Percentiles rank a stretch among this genome's conserved stretches.
Evolutionary conservation across 2,329 filamentous ascomycete genomes (phyloP).

Genomic region (Helicocarpus griseus): DNA sequence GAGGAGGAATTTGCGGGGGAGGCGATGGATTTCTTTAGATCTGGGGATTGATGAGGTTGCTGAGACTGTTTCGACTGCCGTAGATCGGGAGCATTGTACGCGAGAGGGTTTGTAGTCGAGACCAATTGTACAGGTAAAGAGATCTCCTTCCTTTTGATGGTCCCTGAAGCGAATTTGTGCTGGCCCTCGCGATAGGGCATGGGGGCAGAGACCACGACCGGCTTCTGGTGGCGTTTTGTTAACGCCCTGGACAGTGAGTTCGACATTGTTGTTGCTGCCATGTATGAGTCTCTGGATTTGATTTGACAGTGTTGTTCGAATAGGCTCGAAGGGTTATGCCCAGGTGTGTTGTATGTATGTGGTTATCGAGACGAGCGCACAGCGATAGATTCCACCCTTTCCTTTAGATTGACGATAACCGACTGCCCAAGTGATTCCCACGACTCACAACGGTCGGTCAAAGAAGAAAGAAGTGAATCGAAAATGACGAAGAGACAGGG

Average conservation of each 20-base stretch:
- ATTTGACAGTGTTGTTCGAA: neutral
- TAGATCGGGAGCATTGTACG: conserved; percentile 87
- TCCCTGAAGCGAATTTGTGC: conserved; percentile 34
- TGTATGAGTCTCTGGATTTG: neutral
- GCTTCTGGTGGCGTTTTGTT: conserved; percentile 38
- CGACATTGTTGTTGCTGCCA: conserved; percentile 23
- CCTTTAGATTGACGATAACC: neutral
- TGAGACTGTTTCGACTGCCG: neutral
- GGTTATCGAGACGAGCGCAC: neutral
- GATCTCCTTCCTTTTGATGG: conserved; percentile 49
- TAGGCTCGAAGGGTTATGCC: neutral
- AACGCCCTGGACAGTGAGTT: conserved; percentile 34
- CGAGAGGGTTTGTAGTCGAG: conserved; percentile 92
- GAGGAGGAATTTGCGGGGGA: conserved; percentile 37
- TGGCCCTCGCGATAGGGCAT: conserved; percentile 37
- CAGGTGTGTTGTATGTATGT: neutral
- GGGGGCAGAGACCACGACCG: conserved; percentile 35
- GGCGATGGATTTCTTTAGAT: conserved; percentile 21
- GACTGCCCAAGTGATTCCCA: neutral
- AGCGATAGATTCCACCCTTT: neutral
- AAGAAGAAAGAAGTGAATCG: neutral
- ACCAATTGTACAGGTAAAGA: conserved; percentile 78
- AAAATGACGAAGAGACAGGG: neutral
- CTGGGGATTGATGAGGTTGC: neutral
- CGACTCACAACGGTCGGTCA: neutral